phyloP scores from a whole-genome alignment of 495 filamentous ascomycete species.

The Pyronema domesticum region DNA sequence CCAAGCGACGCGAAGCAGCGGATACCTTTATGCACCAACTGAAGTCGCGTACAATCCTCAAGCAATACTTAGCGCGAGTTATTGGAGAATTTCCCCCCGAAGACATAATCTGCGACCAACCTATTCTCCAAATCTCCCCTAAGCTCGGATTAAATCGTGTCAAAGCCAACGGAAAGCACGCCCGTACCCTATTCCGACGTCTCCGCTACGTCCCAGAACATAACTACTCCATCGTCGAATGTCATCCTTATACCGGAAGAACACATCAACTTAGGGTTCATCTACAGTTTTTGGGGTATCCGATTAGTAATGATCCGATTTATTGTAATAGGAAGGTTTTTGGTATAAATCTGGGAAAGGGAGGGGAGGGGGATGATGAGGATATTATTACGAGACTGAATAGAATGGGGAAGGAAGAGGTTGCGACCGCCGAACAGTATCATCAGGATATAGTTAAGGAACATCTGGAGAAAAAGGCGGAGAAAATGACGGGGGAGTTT shows the following conservation, averaged over 20 bases:
- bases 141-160: constrained; percentile 90
- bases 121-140: constrained; percentile 82
- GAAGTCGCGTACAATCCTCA: constrained; percentile 56
- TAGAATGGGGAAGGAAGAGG: constrained; percentile 85
- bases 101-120: constrained; percentile 73
- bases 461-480: constrained; percentile 71
- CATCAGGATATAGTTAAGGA: constrained; percentile 69
- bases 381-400: constrained; percentile 71
- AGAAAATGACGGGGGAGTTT: constrained; percentile 71
- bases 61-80: constrained; percentile 87
- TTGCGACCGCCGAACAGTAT: constrained; percentile 79
- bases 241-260: constrained; percentile 77
- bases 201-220: constrained; percentile 43
- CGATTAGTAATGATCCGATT: constrained; percentile 92
- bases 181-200: constrained; percentile 75
- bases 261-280: constrained; percentile 94
- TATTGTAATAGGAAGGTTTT: constrained; percentile 89
- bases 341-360: constrained; percentile 55
- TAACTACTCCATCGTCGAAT: constrained; percentile 82
- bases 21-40: constrained; percentile 58
- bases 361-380: constrained; percentile 55
- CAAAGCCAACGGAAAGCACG: constrained; percentile 75
- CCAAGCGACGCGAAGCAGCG: constrained; percentile 62
- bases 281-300: constrained; percentile 82
- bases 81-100: constrained; percentile 67